Base-by-base conservation (phyloP, 2,329 filamentous ascomycete genomes). In the Penicillium sp. region DNA sequence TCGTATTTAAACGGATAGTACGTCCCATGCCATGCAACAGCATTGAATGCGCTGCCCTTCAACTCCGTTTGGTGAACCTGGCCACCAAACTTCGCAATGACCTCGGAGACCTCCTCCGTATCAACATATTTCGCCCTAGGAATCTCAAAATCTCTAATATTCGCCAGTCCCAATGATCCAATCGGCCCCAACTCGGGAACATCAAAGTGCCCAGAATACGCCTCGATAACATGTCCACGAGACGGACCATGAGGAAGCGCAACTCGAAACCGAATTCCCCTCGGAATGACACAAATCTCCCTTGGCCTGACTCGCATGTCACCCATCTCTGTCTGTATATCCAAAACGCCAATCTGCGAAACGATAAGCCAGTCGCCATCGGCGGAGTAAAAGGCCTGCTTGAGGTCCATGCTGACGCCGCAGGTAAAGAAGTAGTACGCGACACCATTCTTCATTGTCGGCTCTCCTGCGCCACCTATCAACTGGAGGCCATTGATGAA, bases 1-100 rank as follows among this genome's bases (percentile, higher is more conserved):
- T 59, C 56, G n/a, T 59, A 59, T n/a, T 59, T 59, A n/a, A 59
- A 59, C 5, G 56, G 56, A 35, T 59, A 59, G 48, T 59, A 59
- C 8, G 56, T 59, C 17, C 56, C 56, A 46, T 59, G 49, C 56
- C 56, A 59, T 7, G 48, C 49, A 35, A 59, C 49, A n/a, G 49
- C 56, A 35, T 47, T 59, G 13, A 59, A 59, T 9, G 56, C 56
- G 38, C 56, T 59, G 19, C 56, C 56, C 29, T 59, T 52, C 48
- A 59, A 53, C 30, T 59, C 30, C 11, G 48, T 53, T 23, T 38
- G 53, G n/a, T 53, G 47, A 2, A 59, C 26, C 38, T 49, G 46
- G 6, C 56, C 56, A 7, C 56, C 56, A 31, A 59, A 52, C 41
- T 59, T 59, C 21, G 49, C 56, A 44, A 59, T 35, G 13, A 59